Conservation (phyloP, 2,329 filamentous ascomycete species). For the Ophidiomyces ophidiicola region DNA sequence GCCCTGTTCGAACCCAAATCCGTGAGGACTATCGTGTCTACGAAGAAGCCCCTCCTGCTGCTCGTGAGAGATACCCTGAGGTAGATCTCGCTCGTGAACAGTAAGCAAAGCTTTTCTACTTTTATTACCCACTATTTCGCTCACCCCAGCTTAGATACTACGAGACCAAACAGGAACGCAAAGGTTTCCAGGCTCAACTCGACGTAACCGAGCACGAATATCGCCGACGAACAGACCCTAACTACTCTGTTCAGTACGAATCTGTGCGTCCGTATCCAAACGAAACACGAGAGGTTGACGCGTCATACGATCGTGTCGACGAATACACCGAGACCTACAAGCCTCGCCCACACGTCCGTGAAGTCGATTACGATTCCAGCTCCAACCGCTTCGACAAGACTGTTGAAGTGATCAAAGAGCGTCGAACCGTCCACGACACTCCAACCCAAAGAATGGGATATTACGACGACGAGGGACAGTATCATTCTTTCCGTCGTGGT, state of each 20-base stretch:
- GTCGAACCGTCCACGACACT: slow-evolving; percentile 41
- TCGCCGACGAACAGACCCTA: slow-evolving; percentile 48
- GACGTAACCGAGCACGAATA: slow-evolving; percentile 50
- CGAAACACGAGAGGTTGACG: slow-evolving; percentile 19
- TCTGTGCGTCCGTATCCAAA: slow-evolving; percentile 26
- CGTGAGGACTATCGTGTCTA: slow-evolving; percentile 15
- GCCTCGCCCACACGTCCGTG: slow-evolving; percentile 13
- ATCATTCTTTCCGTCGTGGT: slow-evolving; percentile 62
- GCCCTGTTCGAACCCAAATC: slow-evolving; percentile 12
- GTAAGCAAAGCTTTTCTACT: slow-evolving; percentile 27
- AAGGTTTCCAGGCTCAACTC: slow-evolving; percentile 37
- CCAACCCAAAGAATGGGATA: slow-evolving; percentile 58
- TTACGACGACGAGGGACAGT: slow-evolving; percentile 67
- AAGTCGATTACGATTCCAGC: slow-evolving; percentile 17
- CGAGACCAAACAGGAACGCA: slow-evolving; percentile 24
- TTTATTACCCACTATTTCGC: neutral
- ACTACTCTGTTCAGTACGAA: slow-evolving; percentile 37
- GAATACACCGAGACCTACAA: slow-evolving; percentile 12
- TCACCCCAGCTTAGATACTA: slow-evolving; percentile 16
- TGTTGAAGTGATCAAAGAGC: slow-evolving; percentile 41
- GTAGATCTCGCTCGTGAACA: slow-evolving; percentile 41
- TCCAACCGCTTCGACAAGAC: slow-evolving; percentile 28
- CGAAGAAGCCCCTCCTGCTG: slow-evolving; percentile 30
- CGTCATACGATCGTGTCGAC: slow-evolving; percentile 20
- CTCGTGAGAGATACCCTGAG: slow-evolving; percentile 34